Evolutionary conservation across 176 grass and related monocot species (phyloP).

Genomic region (Aegilops tauschii): DNA sequence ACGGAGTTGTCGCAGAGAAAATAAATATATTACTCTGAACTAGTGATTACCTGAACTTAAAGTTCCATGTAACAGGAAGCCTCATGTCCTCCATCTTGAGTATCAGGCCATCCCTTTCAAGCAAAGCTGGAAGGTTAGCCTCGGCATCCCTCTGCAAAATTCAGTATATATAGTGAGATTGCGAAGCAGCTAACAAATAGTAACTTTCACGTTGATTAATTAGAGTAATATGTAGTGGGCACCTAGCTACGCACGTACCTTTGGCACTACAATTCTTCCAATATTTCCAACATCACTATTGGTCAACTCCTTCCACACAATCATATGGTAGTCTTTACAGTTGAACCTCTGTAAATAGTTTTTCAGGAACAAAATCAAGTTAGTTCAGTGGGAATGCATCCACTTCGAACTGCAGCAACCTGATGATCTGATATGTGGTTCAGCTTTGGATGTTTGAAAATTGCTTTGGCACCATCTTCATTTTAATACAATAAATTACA

Average conservation of each 20-base stretch:
- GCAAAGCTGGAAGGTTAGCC: slow-evolving; percentile 64
- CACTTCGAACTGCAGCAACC: neutral
- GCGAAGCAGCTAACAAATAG: neutral
- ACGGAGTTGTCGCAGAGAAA: neutral
- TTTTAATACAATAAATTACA: neutral
- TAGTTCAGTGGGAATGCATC: neutral
- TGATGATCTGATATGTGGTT: neutral
- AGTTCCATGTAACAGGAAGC: slow-evolving; percentile 66
- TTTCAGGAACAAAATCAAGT: neutral
- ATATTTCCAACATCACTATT: slow-evolving; percentile 86
- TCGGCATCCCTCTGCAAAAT: slow-evolving; percentile 79
- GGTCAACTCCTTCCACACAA: slow-evolving; percentile 79
- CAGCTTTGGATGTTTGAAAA: neutral
- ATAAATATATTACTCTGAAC: neutral
- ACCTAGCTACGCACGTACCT: slow-evolving; percentile 31
- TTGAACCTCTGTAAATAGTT: slow-evolving; percentile 39
- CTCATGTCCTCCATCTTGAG: slow-evolving; percentile 74
- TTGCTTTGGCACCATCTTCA: neutral
- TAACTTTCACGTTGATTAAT: neutral
- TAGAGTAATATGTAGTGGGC: slow-evolving; percentile 7
- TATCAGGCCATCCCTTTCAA: slow-evolving; percentile 62
- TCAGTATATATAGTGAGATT: slow-evolving; percentile 15
- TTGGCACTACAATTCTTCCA: slow-evolving; percentile 86
- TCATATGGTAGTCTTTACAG: slow-evolving; percentile 38
- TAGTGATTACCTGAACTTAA: slow-evolving; percentile 74